phyloP scores from a whole-genome alignment of 164 flowering plant species.

The Macadamia integrifolia region DNA sequence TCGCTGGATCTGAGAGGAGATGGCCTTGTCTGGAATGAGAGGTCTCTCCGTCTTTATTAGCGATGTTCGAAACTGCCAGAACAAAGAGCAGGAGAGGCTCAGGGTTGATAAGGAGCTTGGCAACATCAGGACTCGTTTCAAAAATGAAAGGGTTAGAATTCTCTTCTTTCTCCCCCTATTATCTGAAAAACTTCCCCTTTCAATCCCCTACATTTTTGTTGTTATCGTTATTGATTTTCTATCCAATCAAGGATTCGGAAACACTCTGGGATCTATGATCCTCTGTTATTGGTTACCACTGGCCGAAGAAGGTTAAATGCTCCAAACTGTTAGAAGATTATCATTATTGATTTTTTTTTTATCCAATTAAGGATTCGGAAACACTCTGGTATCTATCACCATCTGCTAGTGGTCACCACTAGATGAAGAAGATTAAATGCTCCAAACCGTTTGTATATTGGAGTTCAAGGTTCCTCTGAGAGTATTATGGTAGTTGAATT shows the following conservation, averaged over 20 bases:
- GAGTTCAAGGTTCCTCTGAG: background rate
- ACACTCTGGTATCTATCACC: too few species aligned
- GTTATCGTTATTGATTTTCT: too few species aligned
- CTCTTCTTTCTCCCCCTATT: background rate
- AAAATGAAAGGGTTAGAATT: conserved; percentile 75
- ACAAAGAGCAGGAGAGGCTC: conserved; percentile 81
- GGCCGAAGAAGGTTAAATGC: background rate
- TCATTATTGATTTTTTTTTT: too few species aligned
- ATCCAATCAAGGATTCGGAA: too few species aligned
- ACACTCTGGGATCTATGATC: too few species aligned
- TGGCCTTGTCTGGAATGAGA: conserved; percentile 95
- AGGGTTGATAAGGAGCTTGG: conserved; percentile 97
- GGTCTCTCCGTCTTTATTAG: conserved; percentile 97
- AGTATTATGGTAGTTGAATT: background rate
- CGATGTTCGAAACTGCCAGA: conserved; percentile 87
- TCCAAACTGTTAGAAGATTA: too few species aligned
- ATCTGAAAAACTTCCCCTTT: background rate
- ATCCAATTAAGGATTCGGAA: too few species aligned
- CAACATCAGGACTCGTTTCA: conserved; percentile 79
- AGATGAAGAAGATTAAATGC: background rate
- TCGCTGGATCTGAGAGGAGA: conserved; percentile 53
- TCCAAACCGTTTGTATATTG: background rate
- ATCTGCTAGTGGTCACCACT: background rate
- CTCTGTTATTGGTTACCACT: background rate
- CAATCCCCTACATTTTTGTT: background rate